Percentiles rank a stretch among this genome's conserved stretches.
Evolutionary conservation across 306 rosid genomes (phyloP).

Genomic region (Glycine latifolia): DNA sequence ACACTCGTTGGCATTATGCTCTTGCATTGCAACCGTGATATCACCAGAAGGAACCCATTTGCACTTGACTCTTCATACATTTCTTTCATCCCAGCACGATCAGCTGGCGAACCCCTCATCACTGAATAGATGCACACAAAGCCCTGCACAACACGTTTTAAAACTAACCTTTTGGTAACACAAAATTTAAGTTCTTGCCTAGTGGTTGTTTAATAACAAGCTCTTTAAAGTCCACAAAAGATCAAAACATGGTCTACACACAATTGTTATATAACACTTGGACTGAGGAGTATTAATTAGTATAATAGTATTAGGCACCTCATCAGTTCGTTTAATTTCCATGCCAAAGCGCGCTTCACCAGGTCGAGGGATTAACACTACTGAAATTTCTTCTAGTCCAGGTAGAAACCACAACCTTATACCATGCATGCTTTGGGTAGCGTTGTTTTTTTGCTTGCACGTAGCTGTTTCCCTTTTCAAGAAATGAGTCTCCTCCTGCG

Average conservation of each 20-base stretch:
- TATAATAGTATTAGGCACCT: constrained; percentile 43
- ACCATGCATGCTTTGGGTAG: constrained; percentile 53
- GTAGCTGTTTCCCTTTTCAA: constrained; percentile 40
- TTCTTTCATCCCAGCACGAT: constrained; percentile 45
- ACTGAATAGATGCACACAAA: constrained; percentile 53
- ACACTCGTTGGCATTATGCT: constrained; percentile 44
- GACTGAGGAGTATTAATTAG: not conserved
- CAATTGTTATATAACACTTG: not conserved
- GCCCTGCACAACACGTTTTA: constrained; percentile 3
- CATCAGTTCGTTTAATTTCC: constrained; percentile 74
- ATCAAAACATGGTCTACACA: not conserved
- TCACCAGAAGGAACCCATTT: constrained; percentile 48
- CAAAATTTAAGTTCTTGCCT: too few relatives aligned
- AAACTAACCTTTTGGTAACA: not conserved
- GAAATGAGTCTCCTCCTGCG: constrained; percentile 50
- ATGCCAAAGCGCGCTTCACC: constrained; percentile 66
- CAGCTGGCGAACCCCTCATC: constrained; percentile 42
- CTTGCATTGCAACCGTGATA: constrained; percentile 46
- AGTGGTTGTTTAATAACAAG: too few relatives aligned
- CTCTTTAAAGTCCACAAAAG: too few relatives aligned
- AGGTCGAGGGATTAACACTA: constrained; percentile 59
- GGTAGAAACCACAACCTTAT: constrained; percentile 85
- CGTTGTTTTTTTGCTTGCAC: constrained; percentile 49
- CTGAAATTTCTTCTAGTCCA: constrained; percentile 63
- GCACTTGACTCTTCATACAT: constrained; percentile 42